Percentiles rank a stretch among this genome's conserved stretches.
These are phyloP conservation scores for Dispira simplex DNA, from an alignment of 192 early-diverging fungal species.

Conservation along the genomic window DNA sequence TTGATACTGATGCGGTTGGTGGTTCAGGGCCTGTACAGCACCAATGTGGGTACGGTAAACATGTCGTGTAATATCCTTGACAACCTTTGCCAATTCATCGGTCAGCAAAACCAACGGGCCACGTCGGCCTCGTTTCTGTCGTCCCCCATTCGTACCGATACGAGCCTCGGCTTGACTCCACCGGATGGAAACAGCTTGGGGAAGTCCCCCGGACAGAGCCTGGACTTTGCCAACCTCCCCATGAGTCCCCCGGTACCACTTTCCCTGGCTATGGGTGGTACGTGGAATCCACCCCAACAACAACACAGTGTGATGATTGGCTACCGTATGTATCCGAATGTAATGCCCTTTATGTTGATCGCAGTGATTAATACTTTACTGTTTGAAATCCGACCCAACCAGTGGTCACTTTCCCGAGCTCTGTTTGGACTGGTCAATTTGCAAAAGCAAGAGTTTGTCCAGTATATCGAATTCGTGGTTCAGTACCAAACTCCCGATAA, in stretches of 20 bases:
- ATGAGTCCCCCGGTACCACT: conserved; percentile 16
- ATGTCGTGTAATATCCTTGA: conserved; percentile 56
- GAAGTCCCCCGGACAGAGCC: too few species aligned
- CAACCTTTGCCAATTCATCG: conserved; percentile 50
- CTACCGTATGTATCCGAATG: conserved; percentile 36
- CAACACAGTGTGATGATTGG: conserved; percentile 20
- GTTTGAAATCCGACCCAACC: conserved; percentile 65
- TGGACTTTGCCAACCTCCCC: neutral
- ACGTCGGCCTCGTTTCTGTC: conserved; percentile 15
- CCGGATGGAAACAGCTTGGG: too few species aligned
- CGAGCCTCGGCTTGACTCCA: neutral
- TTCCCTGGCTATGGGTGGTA: neutral
- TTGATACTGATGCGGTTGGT: conserved; percentile 59
- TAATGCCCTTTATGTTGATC: conserved; percentile 44
- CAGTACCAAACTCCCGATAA: conserved; percentile 31
- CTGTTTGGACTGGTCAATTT: conserved; percentile 64
- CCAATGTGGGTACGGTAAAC: conserved; percentile 37
- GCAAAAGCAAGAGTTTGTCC: conserved; percentile 43
- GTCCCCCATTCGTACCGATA: conserved; percentile 13
- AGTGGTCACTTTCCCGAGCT: conserved; percentile 73
- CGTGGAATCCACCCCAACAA: conserved; percentile 1
- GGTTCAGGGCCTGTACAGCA: conserved; percentile 50
- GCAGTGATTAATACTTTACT: conserved; percentile 56
- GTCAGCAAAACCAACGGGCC: conserved; percentile 22
- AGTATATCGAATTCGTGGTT: conserved; percentile 36